Conservation (phyloP, 352 stramenopile species). For the Plasmopara halstedii region DNA sequence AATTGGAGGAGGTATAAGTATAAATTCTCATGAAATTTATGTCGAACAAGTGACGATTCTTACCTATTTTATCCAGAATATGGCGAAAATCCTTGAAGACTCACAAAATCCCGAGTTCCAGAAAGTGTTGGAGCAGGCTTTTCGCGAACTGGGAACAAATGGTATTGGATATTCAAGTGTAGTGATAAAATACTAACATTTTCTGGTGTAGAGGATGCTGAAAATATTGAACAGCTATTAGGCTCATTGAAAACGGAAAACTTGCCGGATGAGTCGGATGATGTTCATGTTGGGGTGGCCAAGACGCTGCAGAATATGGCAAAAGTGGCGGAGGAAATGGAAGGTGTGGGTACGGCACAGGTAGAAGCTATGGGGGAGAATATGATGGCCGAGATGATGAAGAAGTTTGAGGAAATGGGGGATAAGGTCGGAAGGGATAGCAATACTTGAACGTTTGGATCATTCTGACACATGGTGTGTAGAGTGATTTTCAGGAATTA, state of each 20-base stretch:
- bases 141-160: slow-evolving; percentile 68
- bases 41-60: slow-evolving; percentile 1
- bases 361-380: slow-evolving; percentile 89
- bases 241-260: slow-evolving; percentile 47
- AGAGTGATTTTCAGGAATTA: slow-evolving; percentile 88
- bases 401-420: slow-evolving; percentile 92
- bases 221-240: slow-evolving; percentile 67
- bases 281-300: slow-evolving; percentile 72
- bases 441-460: not conserved
- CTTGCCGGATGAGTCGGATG: slow-evolving; percentile 43
- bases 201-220: slow-evolving; percentile 41
- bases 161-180: slow-evolving; percentile 19
- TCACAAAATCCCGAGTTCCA: slow-evolving; percentile 84
- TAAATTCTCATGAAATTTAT: not conserved
- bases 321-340: slow-evolving; percentile 82
- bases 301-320: slow-evolving; percentile 88
- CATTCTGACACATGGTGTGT: not conserved
- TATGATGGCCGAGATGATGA: slow-evolving; percentile 96
- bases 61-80: slow-evolving; percentile 39
- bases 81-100: slow-evolving; percentile 81
- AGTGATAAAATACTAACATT: too few relatives aligned
- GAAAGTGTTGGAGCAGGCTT: slow-evolving; percentile 79
- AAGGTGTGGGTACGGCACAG: slow-evolving; percentile 70
- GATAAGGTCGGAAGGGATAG: slow-evolving; percentile 70
- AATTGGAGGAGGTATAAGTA: slow-evolving; percentile 46